phyloP scores from a whole-genome alignment of 768 basidiomycete species.

The Hydnum rufescens region DNA sequence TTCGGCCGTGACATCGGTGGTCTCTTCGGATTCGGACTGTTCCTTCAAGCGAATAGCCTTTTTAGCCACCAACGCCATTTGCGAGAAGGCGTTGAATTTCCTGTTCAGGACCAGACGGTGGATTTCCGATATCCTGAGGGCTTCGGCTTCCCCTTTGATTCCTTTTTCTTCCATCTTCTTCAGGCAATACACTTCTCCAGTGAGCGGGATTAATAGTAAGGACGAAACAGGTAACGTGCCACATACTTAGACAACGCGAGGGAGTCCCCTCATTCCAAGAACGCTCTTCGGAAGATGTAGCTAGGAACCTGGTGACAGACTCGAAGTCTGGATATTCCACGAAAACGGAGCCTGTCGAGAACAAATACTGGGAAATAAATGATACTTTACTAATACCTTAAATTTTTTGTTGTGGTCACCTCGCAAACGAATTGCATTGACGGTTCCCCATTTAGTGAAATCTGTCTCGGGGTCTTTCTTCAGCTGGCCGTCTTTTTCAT shows the following conservation, averaged over 20 bases:
- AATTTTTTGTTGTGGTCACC: conserved; percentile 67
- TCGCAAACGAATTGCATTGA: conserved; percentile 75
- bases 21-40: conserved; percentile 14
- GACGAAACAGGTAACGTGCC: conserved; percentile 6
- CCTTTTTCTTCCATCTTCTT: conserved; percentile 97
- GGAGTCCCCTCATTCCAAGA: conserved; percentile 64
- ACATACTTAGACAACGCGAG: conserved; percentile 77
- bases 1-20: conserved; percentile 14
- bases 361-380: background rate
- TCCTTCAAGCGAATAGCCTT: conserved; percentile 19
- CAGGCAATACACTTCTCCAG: conserved; percentile 72
- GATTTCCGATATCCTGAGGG: no score
- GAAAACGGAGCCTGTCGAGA: conserved; percentile 71
- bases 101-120: background rate
- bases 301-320: conserved; percentile 50
- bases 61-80: conserved; percentile 30
- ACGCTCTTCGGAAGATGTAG: conserved; percentile 56
- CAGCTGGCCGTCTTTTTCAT: conserved; percentile 32
- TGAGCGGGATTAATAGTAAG: conserved; percentile 17
- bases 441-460: conserved; percentile 55
- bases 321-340: conserved; percentile 63
- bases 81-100: conserved; percentile 59
- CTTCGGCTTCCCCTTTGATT: conserved; percentile 19
- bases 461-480: conserved; percentile 62
- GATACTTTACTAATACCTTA: conserved; percentile 39